Evolutionary conservation across 2,329 filamentous ascomycete species (phyloP).

Genomic region (Penicillium sclerotigenum): DNA sequence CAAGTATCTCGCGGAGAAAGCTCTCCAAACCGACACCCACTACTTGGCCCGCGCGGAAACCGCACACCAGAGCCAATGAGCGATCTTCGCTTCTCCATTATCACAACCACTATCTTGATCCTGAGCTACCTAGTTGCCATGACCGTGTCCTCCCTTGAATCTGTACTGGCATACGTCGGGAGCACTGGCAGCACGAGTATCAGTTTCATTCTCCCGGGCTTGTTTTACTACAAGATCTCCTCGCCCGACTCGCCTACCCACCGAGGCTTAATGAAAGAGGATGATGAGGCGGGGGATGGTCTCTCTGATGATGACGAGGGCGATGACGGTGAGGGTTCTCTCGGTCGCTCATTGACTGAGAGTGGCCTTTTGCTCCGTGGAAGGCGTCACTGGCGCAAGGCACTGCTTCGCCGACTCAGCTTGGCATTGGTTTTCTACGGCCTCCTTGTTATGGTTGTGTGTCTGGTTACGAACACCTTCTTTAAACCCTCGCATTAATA

Average conservation of each 20-base stretch:
- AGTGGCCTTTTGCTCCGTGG: conserved; percentile 58
- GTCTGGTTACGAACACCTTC: conserved; percentile 79
- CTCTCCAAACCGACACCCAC: conserved; percentile 45
- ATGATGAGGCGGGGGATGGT: conserved; percentile 67
- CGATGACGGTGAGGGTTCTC: conserved; percentile 37
- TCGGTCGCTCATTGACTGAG: conserved; percentile 50
- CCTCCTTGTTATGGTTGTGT: conserved; percentile 81
- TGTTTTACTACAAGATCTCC: conserved; percentile 99
- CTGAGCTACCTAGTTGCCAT: conserved; percentile 84
- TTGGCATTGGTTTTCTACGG: conserved; percentile 80
- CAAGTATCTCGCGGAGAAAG: conserved; percentile 38
- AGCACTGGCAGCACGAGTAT: conserved; percentile 93
- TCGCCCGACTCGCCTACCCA: conserved; percentile 82
- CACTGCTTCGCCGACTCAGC: conserved; percentile 66
- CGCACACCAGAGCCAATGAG: conserved; percentile 65
- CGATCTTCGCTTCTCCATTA: conserved; percentile 81
- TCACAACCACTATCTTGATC: conserved; percentile 82
- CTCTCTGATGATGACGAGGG: conserved; percentile 43
- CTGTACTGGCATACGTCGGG: conserved; percentile 91
- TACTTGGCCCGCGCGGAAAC: conserved; percentile 38
- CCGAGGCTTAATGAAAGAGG: conserved; percentile 82
- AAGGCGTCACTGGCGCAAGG: conserved; percentile 62
- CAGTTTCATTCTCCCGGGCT: conserved; percentile 89
- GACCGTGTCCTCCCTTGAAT: conserved; percentile 83
- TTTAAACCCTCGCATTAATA: conserved; percentile 63